Percentiles rank a stretch among this genome's conserved stretches.
phyloP scores from a whole-genome alignment of 345 rosid genomes.

The Dimocarpus longan region DNA sequence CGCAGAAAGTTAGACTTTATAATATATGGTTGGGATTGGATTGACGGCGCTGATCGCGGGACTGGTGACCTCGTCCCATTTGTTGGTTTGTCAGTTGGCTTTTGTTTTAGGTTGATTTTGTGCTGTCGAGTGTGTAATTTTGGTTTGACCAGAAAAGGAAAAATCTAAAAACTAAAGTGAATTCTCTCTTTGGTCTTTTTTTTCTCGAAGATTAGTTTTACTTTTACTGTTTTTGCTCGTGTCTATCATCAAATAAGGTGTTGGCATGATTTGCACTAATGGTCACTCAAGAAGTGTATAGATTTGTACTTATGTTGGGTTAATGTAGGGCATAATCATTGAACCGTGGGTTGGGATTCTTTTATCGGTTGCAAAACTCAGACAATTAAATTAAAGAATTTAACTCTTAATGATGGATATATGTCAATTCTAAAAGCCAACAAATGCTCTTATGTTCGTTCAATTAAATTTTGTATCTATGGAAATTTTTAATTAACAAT shows the following conservation, averaged over 20 bases:
- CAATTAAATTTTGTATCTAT: neutral
- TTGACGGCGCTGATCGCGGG: conserved; percentile 33
- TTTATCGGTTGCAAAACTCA: neutral
- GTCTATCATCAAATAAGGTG: neutral
- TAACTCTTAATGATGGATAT: neutral
- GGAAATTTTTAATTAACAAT: too few relatives aligned
- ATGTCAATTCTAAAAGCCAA: neutral
- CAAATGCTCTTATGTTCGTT: too few relatives aligned
- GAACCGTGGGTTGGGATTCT: neutral
- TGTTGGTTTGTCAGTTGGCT: neutral
- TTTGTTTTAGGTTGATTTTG: neutral
- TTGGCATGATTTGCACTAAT: neutral
- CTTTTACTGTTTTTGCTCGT: neutral
- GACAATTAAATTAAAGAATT: neutral
- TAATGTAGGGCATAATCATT: neutral
- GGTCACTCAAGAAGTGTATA: neutral
- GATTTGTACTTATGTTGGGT: neutral
- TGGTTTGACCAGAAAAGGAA: neutral
- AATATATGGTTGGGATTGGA: neutral
- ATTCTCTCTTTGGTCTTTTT: neutral
- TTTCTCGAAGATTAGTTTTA: neutral
- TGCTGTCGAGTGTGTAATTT: neutral
- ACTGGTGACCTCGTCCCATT: conserved; percentile 20
- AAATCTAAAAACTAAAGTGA: neutral
- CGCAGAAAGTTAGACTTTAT: neutral